Evolutionary conservation across 179 eudicot genomes (phyloP).

Genomic region (Amaranthus tricolor): DNA sequence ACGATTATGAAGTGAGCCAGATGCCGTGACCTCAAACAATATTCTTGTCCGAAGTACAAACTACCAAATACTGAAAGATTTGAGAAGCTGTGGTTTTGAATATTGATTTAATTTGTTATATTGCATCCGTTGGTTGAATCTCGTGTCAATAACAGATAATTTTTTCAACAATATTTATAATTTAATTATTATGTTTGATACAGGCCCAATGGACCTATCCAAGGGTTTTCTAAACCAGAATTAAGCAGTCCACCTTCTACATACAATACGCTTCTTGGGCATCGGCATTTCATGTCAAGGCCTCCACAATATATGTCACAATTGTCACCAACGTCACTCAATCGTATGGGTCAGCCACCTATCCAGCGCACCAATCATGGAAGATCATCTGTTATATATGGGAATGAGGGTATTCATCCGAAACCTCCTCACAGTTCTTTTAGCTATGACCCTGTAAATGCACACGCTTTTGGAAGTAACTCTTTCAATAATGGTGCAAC

Average conservation of each 20-base stretch:
- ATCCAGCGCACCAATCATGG: slow-evolving; percentile 56
- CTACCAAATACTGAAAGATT: not conserved
- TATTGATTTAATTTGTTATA: not conserved
- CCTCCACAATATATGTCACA: slow-evolving; percentile 51
- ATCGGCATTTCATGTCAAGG: slow-evolving; percentile 48
- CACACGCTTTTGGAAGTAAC: slow-evolving; percentile 52
- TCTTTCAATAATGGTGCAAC: slow-evolving; percentile 43
- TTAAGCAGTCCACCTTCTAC: slow-evolving; percentile 48
- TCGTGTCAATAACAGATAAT: no score
- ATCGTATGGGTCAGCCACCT: slow-evolving; percentile 77
- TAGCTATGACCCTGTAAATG: slow-evolving; percentile 49
- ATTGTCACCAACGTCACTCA: slow-evolving; percentile 58
- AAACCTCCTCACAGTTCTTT: slow-evolving; percentile 48
- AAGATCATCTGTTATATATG: slow-evolving; percentile 50
- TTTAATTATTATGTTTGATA: slow-evolving; percentile 13
- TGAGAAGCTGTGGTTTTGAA: not conserved
- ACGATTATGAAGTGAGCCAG: not conserved
- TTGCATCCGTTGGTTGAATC: not conserved
- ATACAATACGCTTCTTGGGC: slow-evolving; percentile 45
- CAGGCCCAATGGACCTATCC: slow-evolving; percentile 63
- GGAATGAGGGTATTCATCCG: slow-evolving; percentile 58
- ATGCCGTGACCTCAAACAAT: not conserved
- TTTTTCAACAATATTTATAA: no score
- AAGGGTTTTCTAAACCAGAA: slow-evolving; percentile 51
- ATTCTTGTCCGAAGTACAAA: not conserved